Conservation (phyloP, 2,329 filamentous ascomycete genomes). For the Pseudogymnoascus sp. region DNA sequence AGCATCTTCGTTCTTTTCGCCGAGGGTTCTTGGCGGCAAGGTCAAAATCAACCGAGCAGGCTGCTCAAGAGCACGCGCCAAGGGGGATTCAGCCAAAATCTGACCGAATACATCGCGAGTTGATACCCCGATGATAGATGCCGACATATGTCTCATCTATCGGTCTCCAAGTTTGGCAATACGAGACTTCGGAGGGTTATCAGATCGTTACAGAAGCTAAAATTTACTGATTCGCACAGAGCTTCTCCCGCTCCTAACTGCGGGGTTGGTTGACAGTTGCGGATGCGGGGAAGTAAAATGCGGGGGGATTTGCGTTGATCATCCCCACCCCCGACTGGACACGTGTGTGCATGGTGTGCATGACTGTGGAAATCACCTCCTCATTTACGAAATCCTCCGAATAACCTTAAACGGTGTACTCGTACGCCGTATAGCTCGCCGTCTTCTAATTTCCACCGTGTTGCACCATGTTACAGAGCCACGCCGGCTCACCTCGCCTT, state of each 20-base stretch:
- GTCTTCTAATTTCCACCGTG: neutral
- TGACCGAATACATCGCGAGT: neutral
- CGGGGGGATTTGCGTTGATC: neutral
- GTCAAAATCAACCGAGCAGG: neutral
- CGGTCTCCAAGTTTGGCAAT: neutral
- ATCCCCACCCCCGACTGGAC: neutral
- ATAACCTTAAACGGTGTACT: neutral
- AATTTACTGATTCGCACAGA: neutral
- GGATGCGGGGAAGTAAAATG: constrained; percentile 1
- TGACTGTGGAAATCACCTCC: neutral
- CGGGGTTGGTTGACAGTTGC: neutral
- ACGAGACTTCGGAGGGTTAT: neutral
- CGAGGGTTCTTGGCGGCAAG: neutral
- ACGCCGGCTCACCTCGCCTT: neutral
- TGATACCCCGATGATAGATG: neutral
- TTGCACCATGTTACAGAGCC: neutral
- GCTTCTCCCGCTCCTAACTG: neutral
- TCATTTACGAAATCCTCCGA: constrained; percentile 1
- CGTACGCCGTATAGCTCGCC: neutral
- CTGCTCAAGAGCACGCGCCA: neutral
- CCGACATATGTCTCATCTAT: neutral
- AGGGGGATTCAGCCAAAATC: neutral
- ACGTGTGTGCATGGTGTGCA: neutral
- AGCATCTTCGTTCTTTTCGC: neutral
- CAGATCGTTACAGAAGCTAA: neutral